Conservation (phyloP, 306 rosid genomes). For the Parietaria judaica region DNA sequence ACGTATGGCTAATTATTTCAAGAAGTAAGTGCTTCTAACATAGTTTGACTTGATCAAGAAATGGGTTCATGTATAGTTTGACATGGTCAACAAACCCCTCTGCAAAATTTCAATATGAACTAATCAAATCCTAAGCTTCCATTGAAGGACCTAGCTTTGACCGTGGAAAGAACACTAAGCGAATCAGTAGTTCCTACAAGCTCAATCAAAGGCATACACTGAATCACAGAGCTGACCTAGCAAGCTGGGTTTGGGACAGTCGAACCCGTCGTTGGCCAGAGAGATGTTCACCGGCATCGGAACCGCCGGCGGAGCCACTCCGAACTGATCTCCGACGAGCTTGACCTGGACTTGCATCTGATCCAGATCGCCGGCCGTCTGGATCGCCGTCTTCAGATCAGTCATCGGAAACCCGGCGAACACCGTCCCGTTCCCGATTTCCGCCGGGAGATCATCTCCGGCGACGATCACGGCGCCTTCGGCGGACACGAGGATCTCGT, state of each 20-base stretch:
- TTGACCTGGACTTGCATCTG: constrained; percentile 74
- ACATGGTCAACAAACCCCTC: no score
- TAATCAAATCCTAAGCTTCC: no score
- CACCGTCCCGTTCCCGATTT: constrained; percentile 67
- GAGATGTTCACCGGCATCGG: constrained; percentile 66
- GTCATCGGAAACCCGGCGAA: constrained; percentile 70
- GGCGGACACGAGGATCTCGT: constrained; percentile 67
- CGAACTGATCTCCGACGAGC: constrained; percentile 67
- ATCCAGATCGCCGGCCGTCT: constrained; percentile 80
- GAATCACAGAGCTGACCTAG: constrained; percentile 32
- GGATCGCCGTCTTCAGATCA: constrained; percentile 80
- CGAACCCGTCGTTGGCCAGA: constrained; percentile 69
- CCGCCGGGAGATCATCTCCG: constrained; percentile 48
- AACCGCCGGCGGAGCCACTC: constrained; percentile 54
- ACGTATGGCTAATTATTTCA: no score
- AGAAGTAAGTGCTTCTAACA: no score
- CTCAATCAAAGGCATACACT: no score
- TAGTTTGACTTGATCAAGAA: no score
- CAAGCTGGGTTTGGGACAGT: constrained; percentile 33
- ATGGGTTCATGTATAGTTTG: not conserved
- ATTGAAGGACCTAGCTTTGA: no score
- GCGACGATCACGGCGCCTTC: constrained; percentile 52
- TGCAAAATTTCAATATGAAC: not conserved
- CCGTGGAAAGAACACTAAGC: no score
- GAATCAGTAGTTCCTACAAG: no score